Conservation (phyloP, 345 rosid species). For the Theobroma cacao region DNA sequence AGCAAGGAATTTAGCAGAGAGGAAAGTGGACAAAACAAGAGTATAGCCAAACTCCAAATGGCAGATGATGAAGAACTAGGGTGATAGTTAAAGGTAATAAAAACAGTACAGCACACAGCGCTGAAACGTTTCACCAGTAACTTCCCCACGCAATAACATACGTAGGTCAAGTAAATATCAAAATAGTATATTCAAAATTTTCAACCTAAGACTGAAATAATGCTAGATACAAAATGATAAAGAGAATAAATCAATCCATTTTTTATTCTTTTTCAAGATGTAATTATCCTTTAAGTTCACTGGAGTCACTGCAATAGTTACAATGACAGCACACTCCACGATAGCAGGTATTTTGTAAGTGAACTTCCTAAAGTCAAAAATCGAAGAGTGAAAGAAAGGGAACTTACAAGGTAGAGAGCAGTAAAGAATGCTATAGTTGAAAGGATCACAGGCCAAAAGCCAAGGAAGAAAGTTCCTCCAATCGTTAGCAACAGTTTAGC, state of each 20-base stretch:
- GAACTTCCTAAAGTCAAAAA: not conserved
- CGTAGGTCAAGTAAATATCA: not conserved
- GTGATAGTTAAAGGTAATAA: not conserved
- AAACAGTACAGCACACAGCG: not conserved
- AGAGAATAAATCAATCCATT: not conserved
- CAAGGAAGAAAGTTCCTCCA: slow-evolving; percentile 93
- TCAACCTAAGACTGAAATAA: not conserved
- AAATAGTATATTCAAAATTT: not conserved
- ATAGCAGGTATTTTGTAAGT: not conserved
- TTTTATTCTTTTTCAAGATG: not conserved
- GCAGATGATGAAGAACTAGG: not conserved
- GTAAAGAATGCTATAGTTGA: slow-evolving; percentile 63
- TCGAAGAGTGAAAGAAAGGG: slow-evolving; percentile 7
- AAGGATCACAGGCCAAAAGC: slow-evolving; percentile 81
- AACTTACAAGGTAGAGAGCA: slow-evolving; percentile 76
- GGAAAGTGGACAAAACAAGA: not conserved
- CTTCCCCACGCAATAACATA: not conserved
- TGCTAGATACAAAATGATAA: not conserved
- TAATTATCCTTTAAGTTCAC: not conserved
- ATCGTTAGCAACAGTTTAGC: slow-evolving; percentile 71
- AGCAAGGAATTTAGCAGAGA: not conserved
- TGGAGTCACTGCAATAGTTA: not conserved
- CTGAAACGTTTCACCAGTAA: not conserved
- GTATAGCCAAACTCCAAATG: not conserved
- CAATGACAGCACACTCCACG: not conserved